A percentile compares a stretch with the other conserved stretches of the same genome.
phyloP scores from a whole-genome alignment of 805 yeast genomes.

The Yarrowia osloensis region DNA sequence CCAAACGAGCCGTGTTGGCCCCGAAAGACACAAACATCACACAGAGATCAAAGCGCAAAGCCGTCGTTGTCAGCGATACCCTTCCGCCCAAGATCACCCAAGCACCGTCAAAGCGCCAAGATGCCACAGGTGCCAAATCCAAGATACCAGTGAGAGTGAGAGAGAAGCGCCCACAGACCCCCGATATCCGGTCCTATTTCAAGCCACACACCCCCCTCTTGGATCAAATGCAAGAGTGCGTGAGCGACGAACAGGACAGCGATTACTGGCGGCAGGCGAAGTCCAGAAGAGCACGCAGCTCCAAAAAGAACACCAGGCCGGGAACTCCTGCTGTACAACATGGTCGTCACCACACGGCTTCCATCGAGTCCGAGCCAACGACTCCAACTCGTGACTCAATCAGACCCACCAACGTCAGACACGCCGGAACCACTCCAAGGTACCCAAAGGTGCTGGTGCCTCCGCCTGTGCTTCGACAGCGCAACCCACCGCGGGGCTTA shows the following conservation, averaged over 20 bases:
- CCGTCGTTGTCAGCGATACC: not conserved
- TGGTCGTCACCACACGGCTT: not conserved
- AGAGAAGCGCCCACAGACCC: not conserved
- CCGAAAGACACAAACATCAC: constrained; percentile 4
- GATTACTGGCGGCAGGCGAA: not conserved
- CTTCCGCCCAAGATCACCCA: not conserved
- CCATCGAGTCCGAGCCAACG: not conserved
- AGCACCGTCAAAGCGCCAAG: not conserved
- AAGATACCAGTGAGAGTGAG: not conserved
- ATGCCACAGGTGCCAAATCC: not conserved
- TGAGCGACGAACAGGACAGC: not conserved
- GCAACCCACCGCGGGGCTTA: not conserved
- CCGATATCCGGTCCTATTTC: constrained; percentile 1
- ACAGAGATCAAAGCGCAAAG: not conserved
- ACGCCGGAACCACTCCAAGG: constrained; percentile 1
- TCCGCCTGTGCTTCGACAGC: not conserved
- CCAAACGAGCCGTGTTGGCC: not conserved
- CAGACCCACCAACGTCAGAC: not conserved
- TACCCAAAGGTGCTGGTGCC: not conserved
- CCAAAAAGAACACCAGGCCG: not conserved
- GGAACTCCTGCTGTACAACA: not conserved
- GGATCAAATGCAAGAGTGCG: constrained; percentile 3
- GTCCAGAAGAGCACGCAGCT: not conserved
- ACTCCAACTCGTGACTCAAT: not conserved
- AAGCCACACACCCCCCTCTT: not conserved